Evolutionary conservation across 2,329 filamentous ascomycete species (phyloP).

Genomic region (Exophiala sp.): DNA sequence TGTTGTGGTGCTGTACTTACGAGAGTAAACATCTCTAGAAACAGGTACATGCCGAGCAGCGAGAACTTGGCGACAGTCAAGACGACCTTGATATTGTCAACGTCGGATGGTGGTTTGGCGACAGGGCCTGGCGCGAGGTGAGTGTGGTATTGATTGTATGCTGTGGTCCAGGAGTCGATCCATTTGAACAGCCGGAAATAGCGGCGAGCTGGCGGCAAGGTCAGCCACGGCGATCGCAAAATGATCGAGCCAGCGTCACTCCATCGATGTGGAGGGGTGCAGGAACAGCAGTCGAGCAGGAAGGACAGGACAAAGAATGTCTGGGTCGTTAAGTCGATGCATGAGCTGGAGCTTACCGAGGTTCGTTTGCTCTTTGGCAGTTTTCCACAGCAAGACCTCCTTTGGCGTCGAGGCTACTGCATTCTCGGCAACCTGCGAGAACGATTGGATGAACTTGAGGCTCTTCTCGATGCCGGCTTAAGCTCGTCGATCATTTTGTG

Average conservation of each 20-base stretch:
- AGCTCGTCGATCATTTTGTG: not conserved
- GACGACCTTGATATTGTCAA: constrained; percentile 37
- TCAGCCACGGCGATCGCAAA: not conserved
- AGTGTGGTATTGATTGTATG: constrained; percentile 41
- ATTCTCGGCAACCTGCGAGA: constrained; percentile 31
- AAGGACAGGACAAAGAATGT: too few relatives aligned
- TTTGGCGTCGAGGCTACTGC: constrained; percentile 29
- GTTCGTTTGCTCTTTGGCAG: constrained; percentile 30
- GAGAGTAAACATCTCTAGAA: constrained; percentile 64
- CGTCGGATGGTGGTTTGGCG: constrained; percentile 7
- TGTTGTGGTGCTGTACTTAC: constrained; percentile 44
- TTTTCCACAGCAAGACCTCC: constrained; percentile 36
- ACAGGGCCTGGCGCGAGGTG: constrained; percentile 19
- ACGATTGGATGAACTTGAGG: constrained; percentile 38
- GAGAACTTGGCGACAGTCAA: constrained; percentile 57
- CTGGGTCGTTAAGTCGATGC: too few relatives aligned
- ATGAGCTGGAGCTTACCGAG: constrained; percentile 9
- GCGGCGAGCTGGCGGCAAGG: constrained; percentile 47
- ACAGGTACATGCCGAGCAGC: constrained; percentile 63
- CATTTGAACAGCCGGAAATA: constrained; percentile 68
- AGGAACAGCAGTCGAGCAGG: too few relatives aligned
- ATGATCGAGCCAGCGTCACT: not conserved
- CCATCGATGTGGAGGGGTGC: not conserved
- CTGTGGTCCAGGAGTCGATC: constrained; percentile 56
- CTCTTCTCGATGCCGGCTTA: constrained; percentile 35